phyloP scores from a whole-genome alignment of 2,329 filamentous ascomycete genomes.

The Diplocarpon rosae region DNA sequence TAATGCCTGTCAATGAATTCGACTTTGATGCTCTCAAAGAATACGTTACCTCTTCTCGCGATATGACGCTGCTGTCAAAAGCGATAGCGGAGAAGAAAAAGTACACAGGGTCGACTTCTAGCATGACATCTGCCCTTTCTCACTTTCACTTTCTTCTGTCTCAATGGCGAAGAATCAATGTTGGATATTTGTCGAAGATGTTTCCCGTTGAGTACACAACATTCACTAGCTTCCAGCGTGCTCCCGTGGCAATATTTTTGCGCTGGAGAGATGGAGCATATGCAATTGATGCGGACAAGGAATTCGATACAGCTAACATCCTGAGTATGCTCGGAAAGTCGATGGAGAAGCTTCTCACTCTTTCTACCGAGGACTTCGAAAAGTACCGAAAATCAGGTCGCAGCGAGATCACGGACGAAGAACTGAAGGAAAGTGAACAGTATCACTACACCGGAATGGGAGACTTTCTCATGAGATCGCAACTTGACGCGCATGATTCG shows the following conservation, averaged over 20 bases:
- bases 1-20: constrained; percentile 90
- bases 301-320: constrained; percentile 75
- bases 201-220: constrained; percentile 51
- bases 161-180: constrained; percentile 63
- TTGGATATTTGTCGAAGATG: constrained; percentile 51
- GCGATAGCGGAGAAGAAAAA: constrained; percentile 58
- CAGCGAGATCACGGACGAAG: constrained; percentile 58
- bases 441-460: constrained; percentile 82
- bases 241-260: constrained; percentile 72
- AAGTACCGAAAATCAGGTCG: constrained; percentile 63
- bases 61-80: constrained; percentile 57
- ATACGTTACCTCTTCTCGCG: constrained; percentile 87
- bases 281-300: constrained; percentile 91
- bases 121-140: constrained; percentile 77
- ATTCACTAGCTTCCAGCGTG: constrained; percentile 63
- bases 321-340: constrained; percentile 89
- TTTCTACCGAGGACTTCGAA: constrained; percentile 74
- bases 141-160: constrained; percentile 94
- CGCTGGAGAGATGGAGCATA: constrained; percentile 77
- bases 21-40: constrained; percentile 77
- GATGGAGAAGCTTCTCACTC: constrained; percentile 88
- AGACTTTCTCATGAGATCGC: constrained; percentile 88
- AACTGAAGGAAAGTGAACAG: constrained; percentile 60
- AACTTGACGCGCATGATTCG: constrained; percentile 81
- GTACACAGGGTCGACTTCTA: constrained; percentile 92